phyloP scores from a whole-genome alignment of 345 rosid genomes.

The Gossypium thurberi region DNA sequence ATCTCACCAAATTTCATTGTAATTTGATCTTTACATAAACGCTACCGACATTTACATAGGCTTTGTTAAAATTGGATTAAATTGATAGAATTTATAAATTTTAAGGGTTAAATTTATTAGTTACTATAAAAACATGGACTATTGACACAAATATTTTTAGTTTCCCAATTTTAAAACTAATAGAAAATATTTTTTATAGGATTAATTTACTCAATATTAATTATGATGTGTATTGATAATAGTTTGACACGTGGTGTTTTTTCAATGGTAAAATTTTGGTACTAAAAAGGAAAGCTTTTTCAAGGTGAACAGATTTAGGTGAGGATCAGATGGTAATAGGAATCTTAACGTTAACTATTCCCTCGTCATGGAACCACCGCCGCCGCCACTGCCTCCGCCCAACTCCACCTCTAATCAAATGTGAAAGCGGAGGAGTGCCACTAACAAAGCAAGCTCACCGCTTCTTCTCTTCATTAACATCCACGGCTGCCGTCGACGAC shows the following conservation, averaged over 20 bases:
- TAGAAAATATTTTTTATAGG: too few relatives aligned
- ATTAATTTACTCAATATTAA: too few relatives aligned
- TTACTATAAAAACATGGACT: too few relatives aligned
- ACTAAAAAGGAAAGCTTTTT: background rate
- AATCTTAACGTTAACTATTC: background rate
- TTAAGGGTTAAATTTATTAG: too few relatives aligned
- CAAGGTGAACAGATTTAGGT: background rate
- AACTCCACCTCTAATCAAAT: background rate
- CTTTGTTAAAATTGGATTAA: too few relatives aligned
- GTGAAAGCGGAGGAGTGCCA: slow-evolving; percentile 12
- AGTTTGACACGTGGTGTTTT: background rate
- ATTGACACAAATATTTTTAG: too few relatives aligned
- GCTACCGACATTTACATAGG: too few relatives aligned
- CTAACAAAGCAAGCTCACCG: slow-evolving; percentile 15
- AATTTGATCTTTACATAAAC: too few relatives aligned
- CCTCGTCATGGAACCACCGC: slow-evolving; percentile 1
- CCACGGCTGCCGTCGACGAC: slow-evolving; percentile 36
- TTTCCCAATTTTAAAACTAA: too few relatives aligned
- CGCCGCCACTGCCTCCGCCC: background rate
- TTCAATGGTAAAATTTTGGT: background rate
- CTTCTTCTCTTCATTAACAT: slow-evolving; percentile 43
- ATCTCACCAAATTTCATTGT: too few relatives aligned
- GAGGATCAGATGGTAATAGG: background rate
- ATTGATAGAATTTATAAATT: too few relatives aligned
- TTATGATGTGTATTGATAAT: too few relatives aligned